Evolutionary conservation across 768 basidiomycete species (phyloP), one percentile per base, ranked within the genome.

Genomic region (Tephrocybe sp.): DNA sequence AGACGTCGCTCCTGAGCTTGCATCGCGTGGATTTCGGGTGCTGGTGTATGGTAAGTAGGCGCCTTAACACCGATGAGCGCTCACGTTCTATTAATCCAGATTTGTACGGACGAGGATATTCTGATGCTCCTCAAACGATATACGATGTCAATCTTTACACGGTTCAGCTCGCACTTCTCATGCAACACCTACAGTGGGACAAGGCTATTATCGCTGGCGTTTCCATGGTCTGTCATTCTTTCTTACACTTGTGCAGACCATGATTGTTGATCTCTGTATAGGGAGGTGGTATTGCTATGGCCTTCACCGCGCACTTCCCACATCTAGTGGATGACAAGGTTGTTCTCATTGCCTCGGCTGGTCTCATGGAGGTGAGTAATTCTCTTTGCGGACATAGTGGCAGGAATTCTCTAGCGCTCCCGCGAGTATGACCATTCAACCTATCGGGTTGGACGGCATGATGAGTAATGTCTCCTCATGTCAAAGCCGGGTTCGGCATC

Each of bases 41-140:
- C 74, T 92, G 21, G 71, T 89, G 6, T 92, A 89, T 55, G 88
- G 88, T 87, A 34, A 54, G 51, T 36, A 13, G 15, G 22, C 12
- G 12, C 12, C 13, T 22, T 21, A 49, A 21, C 40, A 22, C 24
- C 25, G 21, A 41, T 15, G 25, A 26, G 37, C 21, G 27, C 41
- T 48, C 18, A 42, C 24, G 4, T 25, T n/a, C n/a, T 15, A 21
- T 7, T 42, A 16, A 13, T 52, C 11, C 31, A 89, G 89, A 92
- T 68, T 71, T 91, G 16, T 90, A 89, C 52, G 90, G 89, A 11
- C 78, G 89, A 31, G 89, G 89, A 4, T 92, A 91, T 66, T 89
- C 88, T 1, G 89, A 88, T 48, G 88, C 89, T 1, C 89, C 89
- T 0, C 76, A 82, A 18, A 80, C 77, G 13, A 79, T 76, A 3